Base-by-base conservation (phyloP, 495 filamentous ascomycete species). In the Achaetomiella virescens region DNA sequence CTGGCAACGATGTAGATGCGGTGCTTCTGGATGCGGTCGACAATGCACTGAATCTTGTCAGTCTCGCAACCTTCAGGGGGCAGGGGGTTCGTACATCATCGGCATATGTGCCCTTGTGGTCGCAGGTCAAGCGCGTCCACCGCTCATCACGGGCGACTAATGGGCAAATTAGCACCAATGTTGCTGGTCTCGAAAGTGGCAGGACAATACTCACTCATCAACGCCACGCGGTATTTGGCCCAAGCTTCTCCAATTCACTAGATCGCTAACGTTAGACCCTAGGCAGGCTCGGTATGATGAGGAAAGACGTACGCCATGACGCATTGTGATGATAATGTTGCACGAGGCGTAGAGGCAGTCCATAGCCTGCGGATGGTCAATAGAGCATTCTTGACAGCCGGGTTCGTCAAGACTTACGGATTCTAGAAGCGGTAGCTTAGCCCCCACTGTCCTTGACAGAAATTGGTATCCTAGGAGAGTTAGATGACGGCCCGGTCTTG, bases 51-150 rank as follows among this genome's bases (percentile, higher is more conserved):
- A 2, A 10, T 5, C 0, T 6, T 21, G 61, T 65, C 17, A 65
- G 61, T n/a, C 37, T 42, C 20, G 0, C 3, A 9, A 14, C 10
- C 10, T 8, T n/a, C 5, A 9, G 12, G 14, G 8, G 14, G 2
- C 0, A 24, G 15, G 9, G 15, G 3, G 36, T 11, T 58, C 65
- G 31, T 42, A 70, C 67, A 59, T 97, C 91, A 78, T 96, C 91
- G n/a, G 91, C 91, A 76, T 95, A 96, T 2, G 85, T 84, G 11
- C 91, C 91, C 70, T 87, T 86, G 71, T 97, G 92, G 63, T 89
- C 86, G 67, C 92, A 97, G 59, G 82, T 79, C 33, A 96, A 65
- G 47, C 91, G 73, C 65, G 91, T 85, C 75, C 89, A 97, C 50
- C 93, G 72, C 63, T 95, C 89, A 65, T 98, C 95, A 54, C 90